Percentiles rank a stretch among this genome's conserved stretches.
phyloP scores from a whole-genome alignment of 306 rosid genomes.

The Ormosia emarginata region DNA sequence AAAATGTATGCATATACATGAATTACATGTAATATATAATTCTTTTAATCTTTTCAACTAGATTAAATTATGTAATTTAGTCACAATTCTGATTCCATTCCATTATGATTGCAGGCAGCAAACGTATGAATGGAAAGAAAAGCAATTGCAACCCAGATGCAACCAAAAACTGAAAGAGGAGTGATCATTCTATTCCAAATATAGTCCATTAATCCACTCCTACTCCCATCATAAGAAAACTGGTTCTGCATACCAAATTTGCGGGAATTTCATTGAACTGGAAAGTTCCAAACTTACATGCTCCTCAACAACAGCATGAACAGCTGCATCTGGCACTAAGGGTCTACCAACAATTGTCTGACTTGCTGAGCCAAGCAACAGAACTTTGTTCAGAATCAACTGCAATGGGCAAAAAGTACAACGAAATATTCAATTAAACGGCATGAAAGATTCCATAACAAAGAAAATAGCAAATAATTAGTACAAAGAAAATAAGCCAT shows the following conservation, averaged over 20 bases:
- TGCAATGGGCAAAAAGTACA: constrained; percentile 37
- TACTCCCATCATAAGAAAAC: constrained; percentile 3
- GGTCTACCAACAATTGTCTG: constrained; percentile 93
- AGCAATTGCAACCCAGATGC: background rate
- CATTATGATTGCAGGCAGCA: background rate
- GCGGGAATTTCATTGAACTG: constrained; percentile 13
- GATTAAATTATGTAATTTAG: background rate
- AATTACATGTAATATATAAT: background rate
- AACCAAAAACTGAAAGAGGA: background rate
- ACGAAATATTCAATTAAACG: background rate
- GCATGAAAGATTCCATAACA: constrained; percentile 1
- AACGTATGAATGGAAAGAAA: background rate
- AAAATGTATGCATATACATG: background rate
- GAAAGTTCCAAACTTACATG: constrained; percentile 61
- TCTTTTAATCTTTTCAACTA: constrained; percentile 1
- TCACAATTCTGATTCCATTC: constrained; percentile 5
- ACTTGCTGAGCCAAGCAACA: constrained; percentile 71
- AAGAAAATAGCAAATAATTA: background rate
- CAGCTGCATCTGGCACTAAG: constrained; percentile 66
- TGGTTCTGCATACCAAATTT: background rate
- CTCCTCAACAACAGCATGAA: constrained; percentile 93
- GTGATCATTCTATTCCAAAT: constrained; percentile 16
- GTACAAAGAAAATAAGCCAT: background rate
- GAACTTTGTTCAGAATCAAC: constrained; percentile 77
- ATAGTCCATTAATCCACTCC: background rate